phyloP scores from a whole-genome alignment of 441 rosid species.

The Aleurites moluccanus region DNA sequence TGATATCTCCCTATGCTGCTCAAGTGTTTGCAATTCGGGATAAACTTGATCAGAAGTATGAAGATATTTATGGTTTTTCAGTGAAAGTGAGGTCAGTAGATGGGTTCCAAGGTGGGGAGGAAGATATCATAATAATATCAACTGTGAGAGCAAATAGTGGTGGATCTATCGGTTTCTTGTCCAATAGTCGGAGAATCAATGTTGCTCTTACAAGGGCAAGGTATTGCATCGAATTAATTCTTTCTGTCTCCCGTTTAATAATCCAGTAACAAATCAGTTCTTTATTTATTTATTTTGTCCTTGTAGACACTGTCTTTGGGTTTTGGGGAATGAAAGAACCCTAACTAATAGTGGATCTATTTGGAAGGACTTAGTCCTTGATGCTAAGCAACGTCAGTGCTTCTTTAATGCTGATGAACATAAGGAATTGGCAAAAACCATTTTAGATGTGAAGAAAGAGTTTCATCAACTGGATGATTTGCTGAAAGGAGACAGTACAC shows the following conservation, averaged over 20 bases:
- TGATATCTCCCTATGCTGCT: conserved; percentile 49
- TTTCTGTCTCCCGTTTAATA: too few relatives aligned
- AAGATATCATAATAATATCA: conserved; percentile 46
- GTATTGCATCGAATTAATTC: background rate
- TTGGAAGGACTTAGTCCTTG: conserved; percentile 37
- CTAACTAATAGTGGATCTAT: conserved; percentile 29
- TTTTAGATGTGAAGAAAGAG: conserved; percentile 39
- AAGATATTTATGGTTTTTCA: conserved; percentile 26
- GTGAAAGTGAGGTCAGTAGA: conserved; percentile 43
- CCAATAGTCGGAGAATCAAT: conserved; percentile 38
- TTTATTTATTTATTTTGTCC: background rate
- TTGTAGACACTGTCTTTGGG: conserved; percentile 47
- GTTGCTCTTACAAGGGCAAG: conserved; percentile 49
- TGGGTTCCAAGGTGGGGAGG: conserved; percentile 60
- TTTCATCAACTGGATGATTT: conserved; percentile 39
- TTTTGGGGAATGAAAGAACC: conserved; percentile 43
- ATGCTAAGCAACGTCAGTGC: conserved; percentile 44
- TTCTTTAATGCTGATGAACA: conserved; percentile 48
- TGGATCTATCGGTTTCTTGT: conserved; percentile 36
- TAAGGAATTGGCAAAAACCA: conserved; percentile 35
- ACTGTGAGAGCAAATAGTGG: conserved; percentile 43
- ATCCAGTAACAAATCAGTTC: too few relatives aligned
- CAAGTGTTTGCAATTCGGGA: conserved; percentile 42
- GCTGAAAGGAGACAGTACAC: conserved; percentile 31
- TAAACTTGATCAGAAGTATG: conserved; percentile 30